Percentiles rank a stretch among this genome's conserved stretches.
Evolutionary conservation across 129 eudicot species (phyloP).

Genomic region (Oenanthe sinensis): DNA sequence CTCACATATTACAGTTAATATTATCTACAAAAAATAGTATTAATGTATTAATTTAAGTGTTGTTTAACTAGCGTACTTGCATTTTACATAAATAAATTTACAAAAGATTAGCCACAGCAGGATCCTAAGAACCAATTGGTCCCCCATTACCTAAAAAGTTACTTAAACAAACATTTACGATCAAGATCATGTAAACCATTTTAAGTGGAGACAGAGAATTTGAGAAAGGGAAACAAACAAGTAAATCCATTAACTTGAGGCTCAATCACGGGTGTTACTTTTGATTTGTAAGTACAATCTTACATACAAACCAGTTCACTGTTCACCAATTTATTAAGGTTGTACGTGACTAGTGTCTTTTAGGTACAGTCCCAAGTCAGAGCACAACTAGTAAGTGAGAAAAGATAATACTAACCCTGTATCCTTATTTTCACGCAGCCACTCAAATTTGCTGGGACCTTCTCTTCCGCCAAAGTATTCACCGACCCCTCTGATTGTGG

Average conservation of each 20-base stretch:
- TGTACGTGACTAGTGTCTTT: not conserved
- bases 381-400: not conserved
- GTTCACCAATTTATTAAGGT: not conserved
- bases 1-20: not conserved
- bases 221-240: no score
- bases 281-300: not conserved
- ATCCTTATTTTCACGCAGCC: conserved; percentile 85
- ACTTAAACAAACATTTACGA: not conserved
- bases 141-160: not conserved
- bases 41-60: not conserved
- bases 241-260: no score
- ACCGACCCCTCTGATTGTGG: conserved; percentile 58
- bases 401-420: conserved; percentile 51
- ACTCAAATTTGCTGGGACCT: conserved; percentile 97
- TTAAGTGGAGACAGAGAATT: not conserved
- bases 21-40: not conserved
- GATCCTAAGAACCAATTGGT: not conserved
- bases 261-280: no score
- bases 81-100: not conserved
- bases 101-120: not conserved
- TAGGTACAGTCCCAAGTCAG: not conserved
- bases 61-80: not conserved
- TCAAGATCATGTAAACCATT: not conserved
- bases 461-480: conserved; percentile 96
- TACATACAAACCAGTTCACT: not conserved